These are phyloP conservation scores for Sphagnum tenellum DNA, from an alignment of 225 moss, liverwort and hornwort genomes.

Conservation along the genomic window DNA sequence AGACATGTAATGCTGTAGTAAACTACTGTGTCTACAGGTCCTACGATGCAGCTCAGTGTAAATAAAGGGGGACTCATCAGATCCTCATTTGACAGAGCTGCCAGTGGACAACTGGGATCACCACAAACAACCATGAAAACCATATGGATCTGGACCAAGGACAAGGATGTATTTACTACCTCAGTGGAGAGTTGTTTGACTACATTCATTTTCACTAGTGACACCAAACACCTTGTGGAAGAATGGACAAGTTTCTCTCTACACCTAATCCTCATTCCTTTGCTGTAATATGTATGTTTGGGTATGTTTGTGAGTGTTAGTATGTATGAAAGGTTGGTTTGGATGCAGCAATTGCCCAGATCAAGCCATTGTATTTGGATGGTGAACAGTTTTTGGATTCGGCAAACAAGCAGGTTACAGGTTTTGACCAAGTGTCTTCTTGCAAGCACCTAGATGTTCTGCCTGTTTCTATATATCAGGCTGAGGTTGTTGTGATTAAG, in stretches of 20 bases:
- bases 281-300: background rate
- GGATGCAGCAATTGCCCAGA: conserved; percentile 55
- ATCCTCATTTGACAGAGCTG: conserved; percentile 31
- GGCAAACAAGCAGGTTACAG: conserved; percentile 43
- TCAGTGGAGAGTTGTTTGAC: conserved; percentile 87
- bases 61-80: conserved; percentile 25
- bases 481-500: conserved; percentile 72
- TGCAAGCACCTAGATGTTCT: conserved; percentile 59
- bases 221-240: conserved; percentile 47
- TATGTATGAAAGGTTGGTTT: too few relatives aligned
- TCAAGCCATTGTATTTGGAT: conserved; percentile 41
- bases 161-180: conserved; percentile 88
- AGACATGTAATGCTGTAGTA: too few relatives aligned
- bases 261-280: background rate
- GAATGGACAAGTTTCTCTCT: conserved; percentile 52
- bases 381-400: conserved; percentile 47
- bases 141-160: conserved; percentile 88
- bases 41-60: conserved; percentile 6
- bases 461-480: conserved; percentile 46
- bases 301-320: too few relatives aligned
- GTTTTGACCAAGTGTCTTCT: conserved; percentile 38
- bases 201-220: conserved; percentile 67
- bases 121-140: conserved; percentile 33
- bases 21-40: conserved; percentile 1
- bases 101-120: conserved; percentile 26